phyloP scores from a whole-genome alignment of 2,329 filamentous ascomycete genomes.

The Penicillium sumatraense region DNA sequence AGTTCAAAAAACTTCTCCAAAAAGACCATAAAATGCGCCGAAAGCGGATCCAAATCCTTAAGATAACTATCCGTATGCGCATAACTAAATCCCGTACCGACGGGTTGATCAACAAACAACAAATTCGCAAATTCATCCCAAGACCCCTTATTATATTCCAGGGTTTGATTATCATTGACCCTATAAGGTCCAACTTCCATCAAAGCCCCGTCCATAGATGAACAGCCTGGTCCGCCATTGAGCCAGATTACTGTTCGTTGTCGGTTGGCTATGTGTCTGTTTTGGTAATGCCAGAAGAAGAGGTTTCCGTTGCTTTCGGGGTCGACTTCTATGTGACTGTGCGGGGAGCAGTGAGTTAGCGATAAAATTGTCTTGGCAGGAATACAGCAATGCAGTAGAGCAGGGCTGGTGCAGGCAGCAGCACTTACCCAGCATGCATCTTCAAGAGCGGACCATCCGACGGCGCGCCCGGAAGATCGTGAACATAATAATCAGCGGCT shows the following conservation, averaged over 20 bases:
- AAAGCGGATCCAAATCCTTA: slow-evolving; percentile 85
- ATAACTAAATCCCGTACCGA: slow-evolving; percentile 95
- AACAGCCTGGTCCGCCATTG: slow-evolving; percentile 95
- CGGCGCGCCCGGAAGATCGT: slow-evolving; percentile 81
- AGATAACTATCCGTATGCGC: slow-evolving; percentile 88
- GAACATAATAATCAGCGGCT: slow-evolving; percentile 88
- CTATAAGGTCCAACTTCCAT: slow-evolving; percentile 97
- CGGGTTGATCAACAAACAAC: slow-evolving; percentile 95
- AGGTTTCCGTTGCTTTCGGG: slow-evolving; percentile 86
- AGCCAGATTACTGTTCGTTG: slow-evolving; percentile 95
- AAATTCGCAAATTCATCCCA: slow-evolving; percentile 99
- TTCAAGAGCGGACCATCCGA: slow-evolving; percentile 73
- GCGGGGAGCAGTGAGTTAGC: no score
- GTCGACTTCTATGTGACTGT: slow-evolving; percentile 90
- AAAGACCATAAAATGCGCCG: slow-evolving; percentile 83
- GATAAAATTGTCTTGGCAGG: no score
- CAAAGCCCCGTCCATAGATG: slow-evolving; percentile 92
- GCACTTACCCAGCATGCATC: slow-evolving; percentile 96
- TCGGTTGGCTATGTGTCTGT: slow-evolving; percentile 89
- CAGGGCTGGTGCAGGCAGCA: no score
- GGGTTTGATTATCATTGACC: slow-evolving; percentile 71
- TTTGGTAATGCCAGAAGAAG: slow-evolving; percentile 99
- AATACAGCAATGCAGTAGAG: no score
- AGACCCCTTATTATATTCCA: slow-evolving; percentile 87
- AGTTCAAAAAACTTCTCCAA: slow-evolving; percentile 88